These are phyloP conservation scores for Magnusiomyces fungicola DNA, from an alignment of 1,139 yeast genomes.

Conservation along the genomic window DNA sequence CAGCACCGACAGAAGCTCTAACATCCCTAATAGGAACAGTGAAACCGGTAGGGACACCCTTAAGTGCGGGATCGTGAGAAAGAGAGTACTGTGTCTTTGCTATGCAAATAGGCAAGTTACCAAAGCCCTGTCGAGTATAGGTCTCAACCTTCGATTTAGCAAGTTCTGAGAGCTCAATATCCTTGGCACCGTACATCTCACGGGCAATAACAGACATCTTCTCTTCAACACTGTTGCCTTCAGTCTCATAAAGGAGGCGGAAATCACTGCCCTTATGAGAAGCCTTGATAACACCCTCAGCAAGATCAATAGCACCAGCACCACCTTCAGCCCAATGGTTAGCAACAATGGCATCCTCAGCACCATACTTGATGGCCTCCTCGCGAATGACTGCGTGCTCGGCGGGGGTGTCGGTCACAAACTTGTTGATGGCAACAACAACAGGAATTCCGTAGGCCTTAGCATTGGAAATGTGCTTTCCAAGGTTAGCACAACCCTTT, in stretches of 20 bases:
- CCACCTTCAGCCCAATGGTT: constrained; percentile 99
- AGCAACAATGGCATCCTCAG: constrained; percentile 84
- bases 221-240: constrained; percentile 63
- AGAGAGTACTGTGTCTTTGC: constrained; percentile 97
- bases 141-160: constrained; percentile 79
- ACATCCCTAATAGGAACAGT: constrained; percentile 92
- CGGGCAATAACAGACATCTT: constrained; percentile 78
- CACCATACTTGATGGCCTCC: constrained; percentile 90
- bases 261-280: constrained; percentile 52
- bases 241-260: constrained; percentile 66
- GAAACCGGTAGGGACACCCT: constrained; percentile 94
- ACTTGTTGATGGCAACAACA: constrained; percentile 87
- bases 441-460: constrained; percentile 85
- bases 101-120: constrained; percentile 87
- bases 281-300: constrained; percentile 75
- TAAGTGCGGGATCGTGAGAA: constrained; percentile 86
- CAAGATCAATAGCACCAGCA: constrained; percentile 81
- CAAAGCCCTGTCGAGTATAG: constrained; percentile 86
- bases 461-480: constrained; percentile 86
- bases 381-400: constrained; percentile 82
- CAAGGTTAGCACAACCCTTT: constrained; percentile 83
- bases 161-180: constrained; percentile 76
- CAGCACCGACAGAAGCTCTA: constrained; percentile 93
- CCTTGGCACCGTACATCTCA: constrained; percentile 91
- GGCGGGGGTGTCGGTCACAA: constrained; percentile 74